phyloP scores from a whole-genome alignment of 2,329 filamentous ascomycete species.

The Xylaria sp. region DNA sequence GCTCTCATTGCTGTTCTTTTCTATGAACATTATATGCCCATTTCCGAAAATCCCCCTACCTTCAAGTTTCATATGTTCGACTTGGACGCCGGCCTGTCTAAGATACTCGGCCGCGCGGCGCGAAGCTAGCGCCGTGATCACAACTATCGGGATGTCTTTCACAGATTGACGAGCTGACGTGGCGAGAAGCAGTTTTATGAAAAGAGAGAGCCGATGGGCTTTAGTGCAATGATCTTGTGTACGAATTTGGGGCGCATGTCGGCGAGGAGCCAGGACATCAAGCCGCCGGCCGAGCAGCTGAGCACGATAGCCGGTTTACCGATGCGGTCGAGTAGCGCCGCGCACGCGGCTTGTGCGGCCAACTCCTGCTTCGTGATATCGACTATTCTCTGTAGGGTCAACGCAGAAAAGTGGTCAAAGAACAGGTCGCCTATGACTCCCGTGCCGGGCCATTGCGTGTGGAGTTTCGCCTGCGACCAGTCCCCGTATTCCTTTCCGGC shows the following conservation, averaged over 20 bases:
- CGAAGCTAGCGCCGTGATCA: slow-evolving; percentile 56
- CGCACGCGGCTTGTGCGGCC: slow-evolving; percentile 53
- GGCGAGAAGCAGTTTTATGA: slow-evolving; percentile 53
- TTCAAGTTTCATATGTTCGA: slow-evolving; percentile 52
- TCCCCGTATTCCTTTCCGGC: slow-evolving; percentile 42
- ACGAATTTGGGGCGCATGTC: slow-evolving; percentile 55
- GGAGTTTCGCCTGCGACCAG: slow-evolving; percentile 54
- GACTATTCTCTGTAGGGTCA: slow-evolving; percentile 52
- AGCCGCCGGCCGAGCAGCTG: slow-evolving; percentile 59
- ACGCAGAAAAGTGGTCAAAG: slow-evolving; percentile 56
- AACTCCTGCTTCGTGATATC: slow-evolving; percentile 51
- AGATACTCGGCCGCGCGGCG: slow-evolving; percentile 57
- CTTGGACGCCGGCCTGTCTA: slow-evolving; percentile 53
- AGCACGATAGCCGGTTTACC: slow-evolving; percentile 54
- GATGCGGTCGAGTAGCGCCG: slow-evolving; percentile 56
- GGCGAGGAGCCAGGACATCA: slow-evolving; percentile 54
- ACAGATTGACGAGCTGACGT: slow-evolving; percentile 53
- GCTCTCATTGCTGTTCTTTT: slow-evolving; percentile 58
- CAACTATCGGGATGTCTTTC: slow-evolving; percentile 49
- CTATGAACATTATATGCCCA: slow-evolving; percentile 60
- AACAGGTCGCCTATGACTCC: slow-evolving; percentile 53
- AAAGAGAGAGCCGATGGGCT: slow-evolving; percentile 61
- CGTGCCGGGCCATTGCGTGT: slow-evolving; percentile 57
- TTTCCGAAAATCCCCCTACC: slow-evolving; percentile 56
- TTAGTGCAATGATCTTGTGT: slow-evolving; percentile 55